Evolutionary conservation across 371 early-diverging fungal species (phyloP).

Genomic region (Mortierella sp.): DNA sequence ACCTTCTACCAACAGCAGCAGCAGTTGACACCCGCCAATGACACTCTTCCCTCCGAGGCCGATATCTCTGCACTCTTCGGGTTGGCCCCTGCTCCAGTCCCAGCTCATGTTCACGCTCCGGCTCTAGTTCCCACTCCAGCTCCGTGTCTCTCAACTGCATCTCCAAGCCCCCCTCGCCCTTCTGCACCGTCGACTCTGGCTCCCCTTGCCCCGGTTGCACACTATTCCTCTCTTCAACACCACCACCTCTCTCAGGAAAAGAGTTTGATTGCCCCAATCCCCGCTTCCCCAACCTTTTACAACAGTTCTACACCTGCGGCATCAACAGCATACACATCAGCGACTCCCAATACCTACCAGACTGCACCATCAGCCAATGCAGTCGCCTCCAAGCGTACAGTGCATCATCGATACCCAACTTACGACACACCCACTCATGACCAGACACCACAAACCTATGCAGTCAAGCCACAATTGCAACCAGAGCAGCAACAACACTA

Average conservation of each 20-base stretch:
- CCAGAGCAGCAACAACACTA: slow-evolving; percentile 8
- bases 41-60: slow-evolving; percentile 32
- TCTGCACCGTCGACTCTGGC: slow-evolving; percentile 1
- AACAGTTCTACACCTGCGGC: neutral
- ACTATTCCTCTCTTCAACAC: slow-evolving; percentile 14
- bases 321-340: neutral
- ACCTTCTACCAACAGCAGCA: slow-evolving; percentile 1
- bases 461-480: slow-evolving; percentile 6
- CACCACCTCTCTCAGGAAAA: slow-evolving; percentile 15
- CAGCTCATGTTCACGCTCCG: neutral
- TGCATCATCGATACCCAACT: slow-evolving; percentile 6
- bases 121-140: slow-evolving; percentile 1
- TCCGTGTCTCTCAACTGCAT: slow-evolving; percentile 8
- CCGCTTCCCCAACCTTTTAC: slow-evolving; percentile 8
- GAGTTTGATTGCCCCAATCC: slow-evolving; percentile 21
- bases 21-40: neutral
- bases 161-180: neutral
- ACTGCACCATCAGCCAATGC: neutral
- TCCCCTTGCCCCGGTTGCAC: slow-evolving; percentile 12
- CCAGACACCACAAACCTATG: neutral
- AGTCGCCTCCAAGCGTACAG: neutral
- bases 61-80: slow-evolving; percentile 54
- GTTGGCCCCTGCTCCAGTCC: slow-evolving; percentile 13
- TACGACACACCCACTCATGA: neutral
- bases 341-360: neutral